phyloP scores from a whole-genome alignment of 768 basidiomycete genomes.

The Tricholoma bakamatsutake region DNA sequence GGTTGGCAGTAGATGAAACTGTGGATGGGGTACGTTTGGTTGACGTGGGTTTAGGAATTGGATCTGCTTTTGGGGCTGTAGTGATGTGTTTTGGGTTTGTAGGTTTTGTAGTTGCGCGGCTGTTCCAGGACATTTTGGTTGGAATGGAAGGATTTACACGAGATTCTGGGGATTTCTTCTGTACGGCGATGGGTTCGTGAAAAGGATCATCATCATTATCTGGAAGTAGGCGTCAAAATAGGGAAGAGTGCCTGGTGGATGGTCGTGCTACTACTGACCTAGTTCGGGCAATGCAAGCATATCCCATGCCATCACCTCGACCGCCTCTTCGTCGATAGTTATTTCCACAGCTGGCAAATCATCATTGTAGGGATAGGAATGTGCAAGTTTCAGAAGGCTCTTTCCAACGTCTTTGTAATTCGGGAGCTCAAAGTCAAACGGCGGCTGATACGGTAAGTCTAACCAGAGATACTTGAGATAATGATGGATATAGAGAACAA shows the following conservation, averaged over 20 bases:
- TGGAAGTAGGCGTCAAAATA: background rate
- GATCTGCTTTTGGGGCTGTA: background rate
- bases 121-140: background rate
- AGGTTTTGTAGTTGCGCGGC: background rate
- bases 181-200: constrained; percentile 2
- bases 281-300: constrained; percentile 23
- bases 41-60: background rate
- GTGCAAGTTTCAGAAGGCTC: constrained; percentile 27
- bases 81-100: background rate
- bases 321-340: constrained; percentile 19
- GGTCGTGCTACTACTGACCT: constrained; percentile 14
- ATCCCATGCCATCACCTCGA: constrained; percentile 23
- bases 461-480: background rate
- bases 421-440: constrained; percentile 39
- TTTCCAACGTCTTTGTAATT: constrained; percentile 37
- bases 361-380: constrained; percentile 26
- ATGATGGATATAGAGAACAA: background rate
- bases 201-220: constrained; percentile 27
- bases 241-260: background rate
- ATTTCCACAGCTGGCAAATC: constrained; percentile 24
- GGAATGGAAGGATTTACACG: background rate
- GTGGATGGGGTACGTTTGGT: background rate
- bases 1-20: background rate
- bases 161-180: background rate
- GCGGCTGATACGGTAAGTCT: constrained; percentile 40